phyloP scores from a whole-genome alignment of 2,329 filamentous ascomycete genomes.

The Pseudogymnoascus sp. region DNA sequence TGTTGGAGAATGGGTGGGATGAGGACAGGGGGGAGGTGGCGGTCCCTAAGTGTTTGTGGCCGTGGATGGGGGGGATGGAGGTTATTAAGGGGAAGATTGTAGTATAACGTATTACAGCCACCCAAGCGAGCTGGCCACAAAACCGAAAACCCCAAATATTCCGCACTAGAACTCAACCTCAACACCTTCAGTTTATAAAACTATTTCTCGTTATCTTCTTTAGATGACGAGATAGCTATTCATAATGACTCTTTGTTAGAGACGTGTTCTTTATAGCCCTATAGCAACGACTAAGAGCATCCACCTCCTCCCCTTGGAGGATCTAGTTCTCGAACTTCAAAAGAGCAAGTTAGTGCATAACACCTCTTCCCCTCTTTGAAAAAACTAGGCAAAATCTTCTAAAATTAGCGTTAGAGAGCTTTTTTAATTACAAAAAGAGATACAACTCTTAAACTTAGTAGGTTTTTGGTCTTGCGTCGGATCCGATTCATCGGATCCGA shows the following conservation, averaged over 20 bases:
- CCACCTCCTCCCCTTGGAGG: no score
- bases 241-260: no score
- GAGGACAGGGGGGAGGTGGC: constrained; percentile 56
- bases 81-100: constrained; percentile 42
- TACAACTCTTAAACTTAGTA: background rate
- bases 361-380: background rate
- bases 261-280: no score
- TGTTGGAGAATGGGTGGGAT: constrained; percentile 88
- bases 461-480: background rate
- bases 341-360: background rate
- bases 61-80: constrained; percentile 74
- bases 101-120: background rate
- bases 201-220: no score
- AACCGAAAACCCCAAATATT: no score
- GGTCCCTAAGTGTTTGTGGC: constrained; percentile 70
- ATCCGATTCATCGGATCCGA: background rate
- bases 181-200: no score
- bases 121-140: no score
- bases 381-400: background rate
- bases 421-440: background rate
- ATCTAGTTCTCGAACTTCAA: background rate
- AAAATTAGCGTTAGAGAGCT: background rate
- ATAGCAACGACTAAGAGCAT: no score
- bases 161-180: no score
- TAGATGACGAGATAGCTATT: no score